Evolutionary conservation across 208 protist genomes (phyloP).

Genomic region (Naegleria lovaniensis): DNA sequence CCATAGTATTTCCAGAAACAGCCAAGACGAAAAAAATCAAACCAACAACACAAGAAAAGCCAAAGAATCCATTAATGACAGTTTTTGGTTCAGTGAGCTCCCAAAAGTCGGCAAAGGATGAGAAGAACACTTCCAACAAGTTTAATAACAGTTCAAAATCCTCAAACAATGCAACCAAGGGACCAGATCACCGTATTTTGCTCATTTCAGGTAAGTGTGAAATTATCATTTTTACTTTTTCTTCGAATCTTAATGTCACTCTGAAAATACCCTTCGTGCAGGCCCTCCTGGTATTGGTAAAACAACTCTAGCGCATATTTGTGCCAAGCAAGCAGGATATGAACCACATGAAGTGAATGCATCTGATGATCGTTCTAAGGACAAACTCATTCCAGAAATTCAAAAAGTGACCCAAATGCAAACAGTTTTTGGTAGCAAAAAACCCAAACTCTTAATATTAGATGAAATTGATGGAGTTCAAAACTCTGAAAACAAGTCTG

Average conservation of each 20-base stretch:
- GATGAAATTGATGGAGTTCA: constrained; percentile 28
- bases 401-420: not conserved
- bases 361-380: constrained; percentile 60
- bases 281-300: constrained; percentile 90
- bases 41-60: not conserved
- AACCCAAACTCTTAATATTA: not conserved
- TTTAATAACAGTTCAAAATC: not conserved
- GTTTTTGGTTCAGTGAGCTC: not conserved
- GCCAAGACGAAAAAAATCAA: not conserved
- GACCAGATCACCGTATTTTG: not conserved
- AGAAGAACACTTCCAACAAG: not conserved
- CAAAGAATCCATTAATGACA: not conserved
- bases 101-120: not conserved
- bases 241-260: no score
- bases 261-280: no score
- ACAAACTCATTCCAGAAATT: not conserved
- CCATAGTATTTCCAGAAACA: constrained; percentile 35
- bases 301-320: constrained; percentile 85
- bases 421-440: not conserved
- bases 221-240: no score
- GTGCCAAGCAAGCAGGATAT: constrained; percentile 84
- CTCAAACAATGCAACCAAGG: not conserved
- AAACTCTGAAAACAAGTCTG: not conserved
- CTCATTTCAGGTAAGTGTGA: not conserved
- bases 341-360: constrained; percentile 88